phyloP scores from a whole-genome alignment of 2,329 filamentous ascomycete genomes.

The Hymenoscyphus albidus region DNA sequence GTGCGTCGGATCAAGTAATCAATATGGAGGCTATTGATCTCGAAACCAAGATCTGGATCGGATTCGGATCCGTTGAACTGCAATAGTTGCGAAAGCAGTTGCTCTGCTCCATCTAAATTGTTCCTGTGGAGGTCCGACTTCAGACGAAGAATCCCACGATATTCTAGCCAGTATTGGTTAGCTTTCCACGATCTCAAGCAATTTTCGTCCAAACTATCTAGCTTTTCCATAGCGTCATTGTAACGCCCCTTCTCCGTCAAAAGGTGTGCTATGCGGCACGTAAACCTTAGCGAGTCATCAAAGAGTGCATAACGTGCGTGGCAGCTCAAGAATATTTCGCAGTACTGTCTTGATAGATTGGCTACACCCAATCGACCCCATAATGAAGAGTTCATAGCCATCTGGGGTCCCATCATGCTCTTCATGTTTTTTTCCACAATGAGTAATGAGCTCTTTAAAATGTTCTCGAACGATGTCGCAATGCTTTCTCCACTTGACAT shows the following conservation, averaged over 20 bases:
- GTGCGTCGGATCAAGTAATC: slow-evolving; percentile 53
- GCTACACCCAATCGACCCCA: slow-evolving; percentile 71
- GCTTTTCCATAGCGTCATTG: slow-evolving; percentile 57
- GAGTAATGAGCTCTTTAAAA: slow-evolving; percentile 79
- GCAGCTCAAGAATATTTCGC: slow-evolving; percentile 72
- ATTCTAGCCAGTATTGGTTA: slow-evolving; percentile 68
- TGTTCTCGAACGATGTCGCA: slow-evolving; percentile 64
- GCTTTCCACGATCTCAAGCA: slow-evolving; percentile 70
- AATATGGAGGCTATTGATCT: slow-evolving; percentile 56
- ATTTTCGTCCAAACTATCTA: slow-evolving; percentile 59
- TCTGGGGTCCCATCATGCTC: slow-evolving; percentile 68
- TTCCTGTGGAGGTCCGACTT: slow-evolving; percentile 57
- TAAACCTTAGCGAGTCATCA: slow-evolving; percentile 75
- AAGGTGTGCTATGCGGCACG: slow-evolving; percentile 65
- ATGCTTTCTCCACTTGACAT: slow-evolving; percentile 67
- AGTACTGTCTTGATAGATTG: slow-evolving; percentile 54
- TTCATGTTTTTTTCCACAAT: slow-evolving; percentile 73
- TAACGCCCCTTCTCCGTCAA: slow-evolving; percentile 66
- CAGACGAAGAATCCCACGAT: slow-evolving; percentile 62
- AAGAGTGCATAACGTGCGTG: slow-evolving; percentile 61
- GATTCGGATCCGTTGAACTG: slow-evolving; percentile 37
- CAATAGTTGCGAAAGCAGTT: slow-evolving; percentile 54
- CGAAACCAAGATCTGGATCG: slow-evolving; percentile 57
- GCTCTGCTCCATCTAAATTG: slow-evolving; percentile 52
- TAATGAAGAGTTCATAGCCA: slow-evolving; percentile 67